Evolutionary conservation across 257 asterid genomes (phyloP), one percentile per base, ranked within the genome.

Genomic region (Solanum lignicaule): DNA sequence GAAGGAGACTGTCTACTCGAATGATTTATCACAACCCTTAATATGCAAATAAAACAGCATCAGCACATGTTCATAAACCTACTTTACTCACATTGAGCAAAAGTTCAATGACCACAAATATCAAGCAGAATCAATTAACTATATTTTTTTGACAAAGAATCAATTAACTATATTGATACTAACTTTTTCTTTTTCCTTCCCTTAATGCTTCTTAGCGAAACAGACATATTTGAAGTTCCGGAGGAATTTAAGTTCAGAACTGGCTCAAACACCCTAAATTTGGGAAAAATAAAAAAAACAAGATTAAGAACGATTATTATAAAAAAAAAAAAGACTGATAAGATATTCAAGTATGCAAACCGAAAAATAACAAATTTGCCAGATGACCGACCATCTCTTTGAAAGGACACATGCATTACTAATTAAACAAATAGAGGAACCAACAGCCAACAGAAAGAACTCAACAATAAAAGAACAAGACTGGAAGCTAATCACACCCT

Each of bases 121-220:
- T 29, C n/a, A 88, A 58, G 12, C 16, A 87, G 72, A 75, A 75
- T 55, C 43, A 89, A 85, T 71, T 36, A 66, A 89, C 88, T 41
- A 72, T 65, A 83, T 91, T 66, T 52, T 52, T 52, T 52, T 52
- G 23, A 52, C 23, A 52, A 52, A 52, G 23, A 52, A 52, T 16
- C 62, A 52, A 52, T 75, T 39, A 66, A 89, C 87, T 41, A 76
- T 65, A 83, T 91, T 66, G 90, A 89, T 90, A 90, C 98, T 25
- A 33, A 97, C 99, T 94, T 94, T 90, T 93, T 94, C 91, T 96
- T 96, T 90, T 93, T 97, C 92, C 95, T 93, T 78, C 95, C 98
- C 65, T 93, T 93, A 41, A 93, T 90, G 81, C 91, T 93, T 90
- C 81, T 89, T 71, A 73, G 88, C 14, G 91, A 92, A 81, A 92